Conservation (phyloP, 2,329 filamentous ascomycete genomes). For the Hypoxylon sp. region DNA sequence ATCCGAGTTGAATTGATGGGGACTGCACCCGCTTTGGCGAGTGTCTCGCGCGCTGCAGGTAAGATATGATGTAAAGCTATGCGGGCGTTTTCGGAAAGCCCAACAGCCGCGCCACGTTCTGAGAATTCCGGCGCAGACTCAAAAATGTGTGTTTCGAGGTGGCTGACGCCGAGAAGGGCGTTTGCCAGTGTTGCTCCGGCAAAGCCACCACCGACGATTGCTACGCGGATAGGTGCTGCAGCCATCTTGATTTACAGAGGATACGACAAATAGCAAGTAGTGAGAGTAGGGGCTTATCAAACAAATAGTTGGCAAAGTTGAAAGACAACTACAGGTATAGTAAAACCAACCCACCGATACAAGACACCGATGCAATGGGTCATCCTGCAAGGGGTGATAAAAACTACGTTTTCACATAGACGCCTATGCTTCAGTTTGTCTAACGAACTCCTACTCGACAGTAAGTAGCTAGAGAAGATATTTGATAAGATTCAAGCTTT, state of each 20-base stretch:
- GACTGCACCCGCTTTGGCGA: neutral
- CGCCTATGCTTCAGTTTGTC: neutral
- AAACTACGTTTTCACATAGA: neutral
- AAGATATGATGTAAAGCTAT: constrained; percentile 15
- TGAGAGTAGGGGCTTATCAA: neutral
- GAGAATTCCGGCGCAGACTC: constrained; percentile 35
- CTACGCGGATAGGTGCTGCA: neutral
- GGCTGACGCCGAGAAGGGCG: constrained; percentile 24
- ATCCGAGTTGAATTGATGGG: constrained; percentile 1
- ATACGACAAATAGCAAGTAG: neutral
- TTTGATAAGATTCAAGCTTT: too few relatives aligned
- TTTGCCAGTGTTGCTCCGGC: constrained; percentile 35
- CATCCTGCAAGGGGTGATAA: neutral
- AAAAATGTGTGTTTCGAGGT: constrained; percentile 27
- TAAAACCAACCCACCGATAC: neutral
- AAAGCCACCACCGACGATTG: constrained; percentile 35
- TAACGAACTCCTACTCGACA: neutral
- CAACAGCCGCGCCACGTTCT: constrained; percentile 35
- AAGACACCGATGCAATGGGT: neutral
- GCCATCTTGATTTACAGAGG: neutral
- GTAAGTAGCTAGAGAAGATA: too few relatives aligned
- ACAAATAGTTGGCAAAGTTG: neutral
- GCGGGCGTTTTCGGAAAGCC: constrained; percentile 10
- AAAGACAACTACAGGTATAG: neutral
- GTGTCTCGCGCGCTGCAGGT: constrained; percentile 1